phyloP scores from a whole-genome alignment of 306 rosid genomes.

The Pachyrhizus erosus region DNA sequence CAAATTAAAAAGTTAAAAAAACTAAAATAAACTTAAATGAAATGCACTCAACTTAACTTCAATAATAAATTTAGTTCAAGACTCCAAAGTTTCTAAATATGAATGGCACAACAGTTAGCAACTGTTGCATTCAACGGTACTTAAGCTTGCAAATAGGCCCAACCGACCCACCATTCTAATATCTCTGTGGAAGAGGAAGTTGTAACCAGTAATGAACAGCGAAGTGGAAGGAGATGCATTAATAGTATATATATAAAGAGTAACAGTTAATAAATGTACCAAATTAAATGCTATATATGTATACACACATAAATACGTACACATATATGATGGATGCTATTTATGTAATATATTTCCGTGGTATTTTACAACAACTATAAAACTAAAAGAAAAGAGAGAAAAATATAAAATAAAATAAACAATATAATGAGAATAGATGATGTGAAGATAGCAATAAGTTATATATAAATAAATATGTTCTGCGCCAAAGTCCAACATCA shows the following conservation, averaged over 20 bases:
- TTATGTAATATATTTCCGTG: not conserved
- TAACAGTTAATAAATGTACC: not conserved
- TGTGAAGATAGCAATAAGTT: no score
- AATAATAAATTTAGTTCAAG: not conserved
- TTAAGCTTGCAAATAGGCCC: not conserved
- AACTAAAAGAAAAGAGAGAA: not conserved
- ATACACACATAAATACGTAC: not conserved
- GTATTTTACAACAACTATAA: not conserved
- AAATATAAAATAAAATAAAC: not conserved
- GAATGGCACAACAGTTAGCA: not conserved
- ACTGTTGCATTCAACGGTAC: conserved; percentile 1
- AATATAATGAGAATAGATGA: not conserved
- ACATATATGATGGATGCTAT: not conserved
- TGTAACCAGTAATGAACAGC: not conserved
- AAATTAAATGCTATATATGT: not conserved
- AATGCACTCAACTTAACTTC: not conserved
- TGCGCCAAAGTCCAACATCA: no score
- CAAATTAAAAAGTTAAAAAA: not conserved
- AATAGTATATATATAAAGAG: not conserved
- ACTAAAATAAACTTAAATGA: not conserved
- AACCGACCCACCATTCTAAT: conserved; percentile 36
- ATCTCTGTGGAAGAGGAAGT: conserved; percentile 3
- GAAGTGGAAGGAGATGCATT: conserved; percentile 3
- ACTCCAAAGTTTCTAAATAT: not conserved
- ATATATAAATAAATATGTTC: no score